Conservation (phyloP, 495 filamentous ascomycete species). For the Parachaetomium inaequale region DNA sequence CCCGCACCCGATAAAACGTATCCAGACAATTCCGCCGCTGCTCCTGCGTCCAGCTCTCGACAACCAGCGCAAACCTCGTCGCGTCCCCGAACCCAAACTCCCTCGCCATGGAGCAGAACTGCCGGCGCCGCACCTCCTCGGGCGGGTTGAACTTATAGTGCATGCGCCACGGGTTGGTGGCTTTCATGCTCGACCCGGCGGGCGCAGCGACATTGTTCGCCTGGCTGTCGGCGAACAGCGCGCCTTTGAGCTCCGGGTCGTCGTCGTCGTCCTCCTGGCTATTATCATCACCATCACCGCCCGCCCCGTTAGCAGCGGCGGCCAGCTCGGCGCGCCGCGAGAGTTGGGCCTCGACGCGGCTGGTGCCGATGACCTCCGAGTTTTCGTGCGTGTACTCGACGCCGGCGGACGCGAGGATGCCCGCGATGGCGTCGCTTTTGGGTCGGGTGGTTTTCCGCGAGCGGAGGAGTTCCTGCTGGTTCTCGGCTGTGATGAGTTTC, state of each 20-base stretch:
- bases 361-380: constrained; percentile 89
- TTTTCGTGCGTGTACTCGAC: constrained; percentile 97
- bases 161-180: constrained; percentile 33
- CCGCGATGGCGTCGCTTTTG: constrained; percentile 74
- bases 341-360: constrained; percentile 75
- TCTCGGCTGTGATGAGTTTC: constrained; percentile 59
- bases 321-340: constrained; percentile 69
- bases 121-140: constrained; percentile 66
- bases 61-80: constrained; percentile 86
- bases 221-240: constrained; percentile 38
- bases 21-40: constrained; percentile 77
- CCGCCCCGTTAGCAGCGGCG: constrained; percentile 46
- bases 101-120: constrained; percentile 87
- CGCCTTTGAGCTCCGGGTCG: constrained; percentile 18
- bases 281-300: constrained; percentile 24
- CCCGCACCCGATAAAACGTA: constrained; percentile 63
- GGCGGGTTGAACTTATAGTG: constrained; percentile 74
- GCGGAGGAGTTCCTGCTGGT: constrained; percentile 36
- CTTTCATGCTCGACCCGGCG: no score
- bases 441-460: constrained; percentile 26
- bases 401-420: constrained; percentile 82
- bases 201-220: constrained; percentile 9
- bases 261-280: constrained; percentile 19
- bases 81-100: constrained; percentile 71
- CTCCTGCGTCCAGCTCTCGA: constrained; percentile 90